A percentile compares a stretch with the other conserved stretches of the same genome.
These are phyloP conservation scores for Eimeria praecox DNA, from an alignment of 169 alveolate species.

Conservation along the genomic window DNA sequence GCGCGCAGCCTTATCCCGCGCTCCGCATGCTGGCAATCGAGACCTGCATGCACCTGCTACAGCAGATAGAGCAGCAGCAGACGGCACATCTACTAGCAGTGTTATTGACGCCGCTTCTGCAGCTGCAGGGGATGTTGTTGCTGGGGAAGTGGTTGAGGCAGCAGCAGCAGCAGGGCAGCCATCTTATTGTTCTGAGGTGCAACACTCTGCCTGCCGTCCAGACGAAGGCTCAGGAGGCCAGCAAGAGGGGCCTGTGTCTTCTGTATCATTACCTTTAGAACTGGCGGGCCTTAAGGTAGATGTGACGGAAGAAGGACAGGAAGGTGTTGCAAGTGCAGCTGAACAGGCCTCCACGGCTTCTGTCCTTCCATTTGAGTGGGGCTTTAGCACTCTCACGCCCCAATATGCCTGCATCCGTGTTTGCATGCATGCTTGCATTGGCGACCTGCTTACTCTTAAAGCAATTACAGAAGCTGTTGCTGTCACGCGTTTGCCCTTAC, in stretches of 20 bases:
- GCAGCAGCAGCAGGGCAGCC: background rate
- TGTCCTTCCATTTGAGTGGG: background rate
- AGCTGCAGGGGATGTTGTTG: background rate
- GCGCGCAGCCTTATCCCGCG: background rate
- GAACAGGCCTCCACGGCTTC: background rate
- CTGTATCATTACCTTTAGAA: background rate
- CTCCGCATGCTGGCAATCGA: background rate
- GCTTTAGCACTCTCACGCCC: background rate
- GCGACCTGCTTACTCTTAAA: background rate
- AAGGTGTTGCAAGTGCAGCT: background rate
- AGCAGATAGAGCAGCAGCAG: constrained; percentile 16
- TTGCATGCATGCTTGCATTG: background rate
- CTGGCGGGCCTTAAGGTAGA: background rate
- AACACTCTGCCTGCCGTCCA: background rate
- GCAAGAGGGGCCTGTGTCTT: background rate
- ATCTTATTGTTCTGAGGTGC: background rate
- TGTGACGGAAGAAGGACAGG: background rate
- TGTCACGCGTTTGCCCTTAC: background rate
- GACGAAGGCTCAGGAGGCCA: background rate
- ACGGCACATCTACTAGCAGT: background rate
- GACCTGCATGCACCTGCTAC: background rate
- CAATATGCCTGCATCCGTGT: background rate
- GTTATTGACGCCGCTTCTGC: background rate
- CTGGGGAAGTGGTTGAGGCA: background rate
- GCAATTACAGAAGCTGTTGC: background rate